Base-by-base conservation (phyloP, 73 alveolate species). In the Stentor coeruleus region DNA sequence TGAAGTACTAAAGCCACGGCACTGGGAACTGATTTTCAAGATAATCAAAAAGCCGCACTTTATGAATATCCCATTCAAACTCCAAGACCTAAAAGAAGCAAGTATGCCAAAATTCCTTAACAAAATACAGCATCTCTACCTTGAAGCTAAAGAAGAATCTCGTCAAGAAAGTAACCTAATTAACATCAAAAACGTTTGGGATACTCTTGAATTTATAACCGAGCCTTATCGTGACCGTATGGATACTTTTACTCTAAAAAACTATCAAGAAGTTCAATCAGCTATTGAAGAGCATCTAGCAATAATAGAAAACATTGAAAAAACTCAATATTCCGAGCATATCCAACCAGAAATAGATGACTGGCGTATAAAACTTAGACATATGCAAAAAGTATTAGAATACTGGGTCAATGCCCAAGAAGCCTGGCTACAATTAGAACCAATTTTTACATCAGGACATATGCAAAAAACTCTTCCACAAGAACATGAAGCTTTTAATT, bases 41-140 rank as follows among this genome's bases (percentile, higher is more conserved):
- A 28, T 90, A 33, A 90, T 90, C 14, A 90, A 90, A 59, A 92
- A 92, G 3, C 96, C 96, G 1, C 93, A 90, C 35, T 76, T 90
- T n/a, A 87, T 84, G 81, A 90, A 84, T 58, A 72, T 87, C 3
- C 58, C 41, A 14, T 90, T 90, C 74, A 90, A 92, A 3, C 81
- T 90, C 15, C 85, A 87, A 38, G 86, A 90, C 74, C 82, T 90
- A 14, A 90, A 88, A 84, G 96, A 90, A 59, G 91, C 81, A 35
- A 88, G 85, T 77, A 81, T 90, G 42, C 75, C 80, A 42, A 90
- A 90, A 76, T 90, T 60, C 74, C 37, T 74, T 72, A 90, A 82
- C 15, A 91, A 90, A 59, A 87, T 90, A 1, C 74, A 77, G 33
- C 82, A 59, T 35, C 82, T 90, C 3, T 87, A 87, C 41, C 90